Conservation (phyloP, 306 rosid genomes). For the Medicago truncatula region DNA sequence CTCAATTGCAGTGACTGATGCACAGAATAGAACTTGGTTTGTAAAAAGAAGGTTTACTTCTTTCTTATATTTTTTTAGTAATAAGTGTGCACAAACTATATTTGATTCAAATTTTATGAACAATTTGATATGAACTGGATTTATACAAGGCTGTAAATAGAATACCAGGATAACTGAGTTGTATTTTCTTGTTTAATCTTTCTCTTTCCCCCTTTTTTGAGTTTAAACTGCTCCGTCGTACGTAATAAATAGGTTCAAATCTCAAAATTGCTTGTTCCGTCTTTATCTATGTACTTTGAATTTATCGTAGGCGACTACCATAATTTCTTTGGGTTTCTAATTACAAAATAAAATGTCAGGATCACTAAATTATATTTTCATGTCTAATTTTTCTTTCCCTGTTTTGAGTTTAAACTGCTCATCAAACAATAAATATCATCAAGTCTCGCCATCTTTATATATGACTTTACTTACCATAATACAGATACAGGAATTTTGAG, state of each 20-base stretch:
- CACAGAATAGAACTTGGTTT: conserved; percentile 87
- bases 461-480: neutral
- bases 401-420: conserved; percentile 31
- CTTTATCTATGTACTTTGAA: conserved; percentile 29
- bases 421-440: conserved; percentile 26
- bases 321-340: conserved; percentile 15
- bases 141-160: conserved; percentile 1
- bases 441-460: conserved; percentile 38
- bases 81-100: conserved; percentile 7
- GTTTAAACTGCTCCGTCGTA: conserved; percentile 15
- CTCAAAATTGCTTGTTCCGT: conserved; percentile 9
- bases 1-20: conserved; percentile 87
- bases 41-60: conserved; percentile 87
- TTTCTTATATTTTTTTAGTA: conserved; percentile 32
- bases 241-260: conserved; percentile 32
- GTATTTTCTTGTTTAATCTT: conserved; percentile 15
- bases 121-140: conserved; percentile 35
- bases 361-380: conserved; percentile 22
- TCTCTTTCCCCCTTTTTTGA: conserved; percentile 29
- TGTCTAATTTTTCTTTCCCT: neutral
- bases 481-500: conserved; percentile 96
- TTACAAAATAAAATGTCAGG: conserved; percentile 23
- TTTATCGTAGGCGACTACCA: neutral
- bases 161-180: conserved; percentile 24
- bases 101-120: conserved; percentile 3